A percentile compares a stretch with the other conserved stretches of the same genome.
phyloP scores from a whole-genome alignment of 2,329 filamentous ascomycete species.

The Pseudogymnoascus sp. region DNA sequence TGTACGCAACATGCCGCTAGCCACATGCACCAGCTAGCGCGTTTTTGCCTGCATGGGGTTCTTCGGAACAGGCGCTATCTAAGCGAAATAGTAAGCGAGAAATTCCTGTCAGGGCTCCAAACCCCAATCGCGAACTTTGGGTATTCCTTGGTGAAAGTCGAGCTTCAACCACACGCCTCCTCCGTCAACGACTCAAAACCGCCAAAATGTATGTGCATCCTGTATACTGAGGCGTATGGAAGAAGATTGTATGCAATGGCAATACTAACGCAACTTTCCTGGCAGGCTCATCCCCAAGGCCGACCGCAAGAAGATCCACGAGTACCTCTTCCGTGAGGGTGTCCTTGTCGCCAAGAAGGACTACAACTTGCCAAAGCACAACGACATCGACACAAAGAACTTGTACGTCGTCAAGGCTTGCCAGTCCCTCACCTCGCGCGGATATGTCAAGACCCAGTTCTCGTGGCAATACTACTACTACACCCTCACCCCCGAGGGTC shows the following conservation, averaged over 20 bases:
- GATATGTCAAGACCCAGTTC: conserved; percentile 99
- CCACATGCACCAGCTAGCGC: conserved; percentile 4
- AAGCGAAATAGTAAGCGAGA: conserved; percentile 7
- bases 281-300: conserved; percentile 97
- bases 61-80: neutral
- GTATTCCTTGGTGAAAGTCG: conserved; percentile 8
- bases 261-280: conserved; percentile 10
- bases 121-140: conserved; percentile 12
- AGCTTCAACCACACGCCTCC: conserved; percentile 7
- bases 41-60: neutral
- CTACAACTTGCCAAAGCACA: conserved; percentile 96
- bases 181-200: conserved; percentile 26
- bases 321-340: conserved; percentile 93
- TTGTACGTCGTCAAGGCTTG: conserved; percentile 98
- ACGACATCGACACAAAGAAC: conserved; percentile 99
- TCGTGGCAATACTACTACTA: conserved; percentile 99
- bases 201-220: conserved; percentile 37
- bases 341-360: conserved; percentile 98
- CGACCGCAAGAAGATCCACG: conserved; percentile 99
- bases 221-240: neutral
- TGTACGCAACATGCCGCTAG: neutral
- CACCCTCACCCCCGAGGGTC: conserved; percentile 98
- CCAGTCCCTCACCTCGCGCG: conserved; percentile 96
- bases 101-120: conserved; percentile 4
- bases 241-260: neutral